Percentiles rank a stretch among this genome's conserved stretches.
phyloP scores from a whole-genome alignment of 2,329 filamentous ascomycete genomes.

The Xylariaceae sp. region DNA sequence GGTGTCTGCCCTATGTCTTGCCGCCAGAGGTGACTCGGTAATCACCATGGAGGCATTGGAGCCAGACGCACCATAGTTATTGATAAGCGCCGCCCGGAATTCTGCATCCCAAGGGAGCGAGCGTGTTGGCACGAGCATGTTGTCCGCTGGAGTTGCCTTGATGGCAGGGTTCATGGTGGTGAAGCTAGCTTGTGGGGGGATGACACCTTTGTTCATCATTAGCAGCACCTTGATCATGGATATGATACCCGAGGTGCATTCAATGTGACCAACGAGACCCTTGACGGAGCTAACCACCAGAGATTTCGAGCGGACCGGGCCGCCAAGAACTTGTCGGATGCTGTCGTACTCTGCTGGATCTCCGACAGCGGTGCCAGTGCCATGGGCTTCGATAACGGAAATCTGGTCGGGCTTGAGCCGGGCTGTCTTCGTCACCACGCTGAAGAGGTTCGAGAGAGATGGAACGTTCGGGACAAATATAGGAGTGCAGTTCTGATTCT shows the following conservation, averaged over 20 bases:
- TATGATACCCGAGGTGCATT: conserved; percentile 41
- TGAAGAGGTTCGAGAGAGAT: conserved; percentile 41
- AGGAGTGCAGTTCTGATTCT: conserved; percentile 49
- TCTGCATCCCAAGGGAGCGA: conserved; percentile 32
- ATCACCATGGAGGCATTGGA: conserved; percentile 5
- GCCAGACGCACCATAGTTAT: neutral
- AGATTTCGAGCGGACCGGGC: neutral
- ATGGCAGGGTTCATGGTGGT: conserved; percentile 36
- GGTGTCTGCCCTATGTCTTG: neutral
- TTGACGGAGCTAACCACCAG: conserved; percentile 43
- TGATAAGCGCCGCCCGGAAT: conserved; percentile 23
- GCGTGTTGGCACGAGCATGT: conserved; percentile 43
- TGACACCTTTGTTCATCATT: conserved; percentile 33
- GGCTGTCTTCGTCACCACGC: conserved; percentile 35
- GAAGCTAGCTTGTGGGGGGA: conserved; percentile 46
- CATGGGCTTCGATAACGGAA: conserved; percentile 48
- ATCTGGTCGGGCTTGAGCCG: conserved; percentile 32
- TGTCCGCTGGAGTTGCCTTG: conserved; percentile 36
- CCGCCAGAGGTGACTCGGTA: conserved; percentile 24
- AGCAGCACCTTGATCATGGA: conserved; percentile 43
- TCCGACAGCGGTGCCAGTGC: conserved; percentile 51
- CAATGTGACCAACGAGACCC: conserved; percentile 44
- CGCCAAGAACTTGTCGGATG: conserved; percentile 31
- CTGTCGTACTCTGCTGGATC: conserved; percentile 44
- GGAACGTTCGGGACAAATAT: conserved; percentile 48